A percentile compares a stretch with the other conserved stretches of the same genome.
phyloP scores from a whole-genome alignment of 2,329 filamentous ascomycete species.

The Metarhizium humberi region DNA sequence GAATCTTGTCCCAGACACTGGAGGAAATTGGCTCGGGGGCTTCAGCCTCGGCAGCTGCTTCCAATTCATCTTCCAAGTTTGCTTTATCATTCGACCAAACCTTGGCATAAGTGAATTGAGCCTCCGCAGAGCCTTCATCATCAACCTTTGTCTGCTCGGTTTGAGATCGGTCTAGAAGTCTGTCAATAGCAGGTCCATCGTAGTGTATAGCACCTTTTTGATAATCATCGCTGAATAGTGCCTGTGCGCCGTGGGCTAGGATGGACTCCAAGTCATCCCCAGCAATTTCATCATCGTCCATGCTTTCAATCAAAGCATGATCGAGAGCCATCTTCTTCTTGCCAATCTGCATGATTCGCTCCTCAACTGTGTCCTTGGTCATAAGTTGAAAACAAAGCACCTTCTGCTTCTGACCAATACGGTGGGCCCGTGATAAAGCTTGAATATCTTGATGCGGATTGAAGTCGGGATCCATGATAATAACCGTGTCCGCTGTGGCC shows the following conservation, averaged over 20 bases:
- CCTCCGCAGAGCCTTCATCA: slow-evolving; percentile 58
- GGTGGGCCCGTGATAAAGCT: slow-evolving; percentile 85
- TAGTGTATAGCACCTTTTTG: slow-evolving; percentile 69
- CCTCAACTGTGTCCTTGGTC: slow-evolving; percentile 80
- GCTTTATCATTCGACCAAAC: slow-evolving; percentile 84
- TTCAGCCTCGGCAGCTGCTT: slow-evolving; percentile 38
- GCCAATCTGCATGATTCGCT: slow-evolving; percentile 93
- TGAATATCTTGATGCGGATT: slow-evolving; percentile 98
- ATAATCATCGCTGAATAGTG: slow-evolving; percentile 71
- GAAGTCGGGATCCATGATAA: slow-evolving; percentile 94
- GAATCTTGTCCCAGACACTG: slow-evolving; percentile 82
- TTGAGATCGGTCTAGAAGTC: slow-evolving; percentile 77
- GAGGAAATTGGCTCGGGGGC: slow-evolving; percentile 49
- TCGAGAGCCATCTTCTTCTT: slow-evolving; percentile 94
- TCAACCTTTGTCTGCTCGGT: slow-evolving; percentile 62
- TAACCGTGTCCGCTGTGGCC: slow-evolving; percentile 93
- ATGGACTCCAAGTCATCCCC: slow-evolving; percentile 79
- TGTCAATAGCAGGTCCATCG: slow-evolving; percentile 74
- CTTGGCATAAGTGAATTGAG: slow-evolving; percentile 79
- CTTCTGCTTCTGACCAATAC: slow-evolving; percentile 93
- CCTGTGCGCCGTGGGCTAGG: slow-evolving; percentile 75
- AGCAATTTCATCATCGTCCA: slow-evolving; percentile 75
- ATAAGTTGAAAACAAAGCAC: slow-evolving; percentile 93
- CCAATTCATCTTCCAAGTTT: slow-evolving; percentile 53
- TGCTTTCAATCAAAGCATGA: slow-evolving; percentile 85